Conservation (phyloP, 139 green algal species). For the Auxenochlorella pyrenoidosa region DNA sequence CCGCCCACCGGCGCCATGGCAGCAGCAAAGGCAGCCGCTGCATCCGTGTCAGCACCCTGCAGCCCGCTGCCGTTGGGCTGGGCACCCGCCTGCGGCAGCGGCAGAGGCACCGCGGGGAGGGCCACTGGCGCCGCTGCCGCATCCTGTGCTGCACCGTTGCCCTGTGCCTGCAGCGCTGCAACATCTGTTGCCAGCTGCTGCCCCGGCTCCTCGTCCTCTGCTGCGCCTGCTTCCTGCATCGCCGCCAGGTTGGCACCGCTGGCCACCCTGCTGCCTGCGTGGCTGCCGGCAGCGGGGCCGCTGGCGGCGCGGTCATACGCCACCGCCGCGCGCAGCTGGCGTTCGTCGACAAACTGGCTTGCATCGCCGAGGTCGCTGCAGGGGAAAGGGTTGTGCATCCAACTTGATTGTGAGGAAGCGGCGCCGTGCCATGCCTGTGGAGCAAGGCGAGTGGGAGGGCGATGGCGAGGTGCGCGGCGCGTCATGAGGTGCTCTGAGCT, state of each 20-base stretch:
- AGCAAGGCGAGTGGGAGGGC: background rate
- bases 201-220: background rate
- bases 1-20: too few relatives aligned
- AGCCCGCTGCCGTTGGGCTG: too few relatives aligned
- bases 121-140: background rate
- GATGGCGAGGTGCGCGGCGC: background rate
- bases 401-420: background rate
- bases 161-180: background rate
- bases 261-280: background rate
- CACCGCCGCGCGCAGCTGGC: constrained; percentile 5
- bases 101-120: too few relatives aligned
- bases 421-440: background rate
- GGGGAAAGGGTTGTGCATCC: background rate
- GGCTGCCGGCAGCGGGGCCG: background rate
- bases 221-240: background rate
- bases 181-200: background rate
- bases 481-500: background rate
- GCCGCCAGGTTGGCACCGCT: background rate
- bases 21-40: background rate
- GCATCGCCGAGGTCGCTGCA: background rate
- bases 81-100: too few relatives aligned
- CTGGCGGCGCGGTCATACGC: background rate
- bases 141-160: background rate
- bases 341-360: constrained; percentile 17
- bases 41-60: background rate